These are phyloP conservation scores for Colletotrichum cuscutae DNA, from an alignment of 2,329 filamentous ascomycete genomes.

Conservation along the genomic window DNA sequence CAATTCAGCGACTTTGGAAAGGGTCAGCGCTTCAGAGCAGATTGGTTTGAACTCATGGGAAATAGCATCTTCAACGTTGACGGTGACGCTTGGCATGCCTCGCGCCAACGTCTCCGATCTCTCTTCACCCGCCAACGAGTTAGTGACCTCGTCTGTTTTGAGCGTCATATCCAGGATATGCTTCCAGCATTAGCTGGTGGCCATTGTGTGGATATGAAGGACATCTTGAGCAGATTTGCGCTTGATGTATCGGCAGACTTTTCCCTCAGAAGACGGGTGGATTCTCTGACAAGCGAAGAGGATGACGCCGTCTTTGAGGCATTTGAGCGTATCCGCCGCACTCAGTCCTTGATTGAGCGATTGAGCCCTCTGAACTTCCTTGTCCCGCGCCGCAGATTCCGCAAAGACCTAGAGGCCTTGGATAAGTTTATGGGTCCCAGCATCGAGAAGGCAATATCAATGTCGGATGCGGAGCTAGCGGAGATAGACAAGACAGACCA, in stretches of 20 bases:
- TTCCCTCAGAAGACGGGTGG: constrained; percentile 68
- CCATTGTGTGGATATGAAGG: constrained; percentile 66
- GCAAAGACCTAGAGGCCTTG: constrained; percentile 68
- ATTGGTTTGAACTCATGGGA: constrained; percentile 59
- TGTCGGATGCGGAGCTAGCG: constrained; percentile 73
- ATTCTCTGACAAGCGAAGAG: constrained; percentile 51
- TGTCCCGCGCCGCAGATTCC: constrained; percentile 69
- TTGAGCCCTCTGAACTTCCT: constrained; percentile 66
- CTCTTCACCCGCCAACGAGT: constrained; percentile 61
- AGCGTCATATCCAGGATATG: constrained; percentile 67
- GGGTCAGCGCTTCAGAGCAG: constrained; percentile 50
- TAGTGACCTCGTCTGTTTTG: constrained; percentile 64
- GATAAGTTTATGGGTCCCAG: constrained; percentile 76
- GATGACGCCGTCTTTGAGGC: constrained; percentile 72
- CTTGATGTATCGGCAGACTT: constrained; percentile 76
- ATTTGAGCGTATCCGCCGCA: constrained; percentile 74
- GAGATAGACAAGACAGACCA: constrained; percentile 64
- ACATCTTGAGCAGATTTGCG: constrained; percentile 71
- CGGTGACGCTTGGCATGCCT: constrained; percentile 62
- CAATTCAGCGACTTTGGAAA: constrained; percentile 66
- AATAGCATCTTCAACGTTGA: constrained; percentile 66
- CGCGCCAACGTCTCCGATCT: constrained; percentile 60
- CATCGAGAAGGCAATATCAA: constrained; percentile 71
- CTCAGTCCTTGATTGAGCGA: constrained; percentile 54
- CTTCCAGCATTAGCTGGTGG: constrained; percentile 66